Base-by-base conservation (phyloP, 169 alveolate species). In the Plasmodium adleri region DNA sequence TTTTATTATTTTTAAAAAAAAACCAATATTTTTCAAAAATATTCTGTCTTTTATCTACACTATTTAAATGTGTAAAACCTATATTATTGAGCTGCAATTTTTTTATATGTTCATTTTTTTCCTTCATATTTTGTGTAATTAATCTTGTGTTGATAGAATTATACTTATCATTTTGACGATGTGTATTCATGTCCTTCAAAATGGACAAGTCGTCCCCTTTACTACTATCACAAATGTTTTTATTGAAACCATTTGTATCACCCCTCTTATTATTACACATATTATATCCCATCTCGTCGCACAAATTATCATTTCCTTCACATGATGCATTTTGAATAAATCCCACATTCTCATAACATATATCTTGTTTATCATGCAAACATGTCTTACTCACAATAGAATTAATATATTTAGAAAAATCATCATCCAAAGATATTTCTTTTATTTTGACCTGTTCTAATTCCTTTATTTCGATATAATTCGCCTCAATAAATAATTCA, bases 401-500 rank as follows among this genome's bases (percentile, higher is more conserved):
- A 26, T 89, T 47, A 72, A 93, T 47, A 62, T 59, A 52, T 26
- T 93, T 87, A 60, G 94, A 26, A 49, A 70, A 64, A 73, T 63
- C 72, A 62, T 83, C 73, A 52, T 78, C 68, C 59, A 80, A 28
- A 13, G 64, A 59, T 56, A 80, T 52, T 49, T 86, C 90, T 10
- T 74, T 73, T 10, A 24, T 50, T 24, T 50, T 88, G 13, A 72
- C n/a, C 64, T 56, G 59, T 17, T 60, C 83, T 22, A 73, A 26
- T 17, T 93, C 88, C n/a, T 85, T 78, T 17, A 70, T 43, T 56
- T 93, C 93, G 1, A 93, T 26, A 62, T 91, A 88, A 17, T 74
- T 89, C 3, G 93, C 95, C 56, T 93, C 96, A 54, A 93, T 47
- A 45, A 93, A 93, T 22, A 93, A 54, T 54, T 93, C 93, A 5